Conservation (phyloP, 345 rosid species). For the Anastatica hierochuntica region DNA sequence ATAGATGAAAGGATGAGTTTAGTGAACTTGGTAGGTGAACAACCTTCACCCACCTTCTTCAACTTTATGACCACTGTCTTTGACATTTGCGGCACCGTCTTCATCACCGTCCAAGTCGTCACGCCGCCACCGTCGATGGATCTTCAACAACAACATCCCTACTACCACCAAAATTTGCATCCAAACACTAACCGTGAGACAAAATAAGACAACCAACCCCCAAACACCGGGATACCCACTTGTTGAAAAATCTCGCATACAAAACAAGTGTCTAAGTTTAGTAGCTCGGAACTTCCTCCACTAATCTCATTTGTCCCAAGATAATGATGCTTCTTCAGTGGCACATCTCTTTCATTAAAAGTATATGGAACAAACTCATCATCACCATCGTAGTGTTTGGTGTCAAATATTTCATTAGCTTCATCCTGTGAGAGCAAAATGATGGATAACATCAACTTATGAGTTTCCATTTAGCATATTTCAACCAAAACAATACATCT, state of each 20-base stretch:
- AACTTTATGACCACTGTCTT: no score
- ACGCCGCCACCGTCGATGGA: no score
- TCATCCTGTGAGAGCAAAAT: conserved; percentile 14
- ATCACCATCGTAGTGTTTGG: background rate
- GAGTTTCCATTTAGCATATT: background rate
- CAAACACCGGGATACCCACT: conserved; percentile 1
- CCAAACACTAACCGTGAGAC: conserved; percentile 17
- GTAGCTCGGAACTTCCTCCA: background rate
- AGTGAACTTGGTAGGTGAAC: no score
- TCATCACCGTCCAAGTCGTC: no score
- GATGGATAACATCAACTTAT: background rate
- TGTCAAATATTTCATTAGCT: background rate
- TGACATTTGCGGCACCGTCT: no score
- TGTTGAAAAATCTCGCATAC: conserved; percentile 9
- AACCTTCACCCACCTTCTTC: no score
- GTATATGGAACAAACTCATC: conserved; percentile 10
- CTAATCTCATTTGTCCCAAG: background rate
- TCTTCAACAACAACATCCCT: no score
- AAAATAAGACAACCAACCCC: conserved; percentile 11
- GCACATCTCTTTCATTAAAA: conserved; percentile 7
- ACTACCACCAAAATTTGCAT: background rate
- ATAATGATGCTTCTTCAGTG: conserved; percentile 16
- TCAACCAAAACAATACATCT: background rate
- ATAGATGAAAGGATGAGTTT: no score
- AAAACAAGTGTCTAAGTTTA: conserved; percentile 16